Percentiles rank a stretch among this genome's conserved stretches.
Evolutionary conservation across 768 basidiomycete species (phyloP).

Genomic region (Mycena chlorophos): DNA sequence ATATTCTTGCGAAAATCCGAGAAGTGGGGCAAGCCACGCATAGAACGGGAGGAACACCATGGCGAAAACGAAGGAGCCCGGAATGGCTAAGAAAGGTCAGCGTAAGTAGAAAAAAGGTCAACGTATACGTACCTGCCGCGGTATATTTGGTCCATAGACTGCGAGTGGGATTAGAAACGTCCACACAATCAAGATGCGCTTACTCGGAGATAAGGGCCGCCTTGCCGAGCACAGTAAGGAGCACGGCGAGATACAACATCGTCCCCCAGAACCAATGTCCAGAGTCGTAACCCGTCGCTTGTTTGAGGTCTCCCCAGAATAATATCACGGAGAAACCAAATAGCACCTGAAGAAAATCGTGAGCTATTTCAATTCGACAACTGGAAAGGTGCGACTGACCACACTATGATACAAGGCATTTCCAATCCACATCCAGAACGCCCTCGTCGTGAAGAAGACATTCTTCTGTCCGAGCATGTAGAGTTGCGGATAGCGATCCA

Average conservation of each 20-base stretch:
- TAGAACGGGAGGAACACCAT: slow-evolving; percentile 94
- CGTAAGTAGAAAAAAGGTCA: neutral
- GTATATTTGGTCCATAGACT: slow-evolving; percentile 99
- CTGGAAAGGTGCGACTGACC: slow-evolving; percentile 43
- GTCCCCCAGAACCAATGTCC: slow-evolving; percentile 99
- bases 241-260: slow-evolving; percentile 88
- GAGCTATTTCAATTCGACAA: neutral
- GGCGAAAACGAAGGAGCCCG: slow-evolving; percentile 95
- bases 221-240: slow-evolving; percentile 95
- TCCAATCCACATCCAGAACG: slow-evolving; percentile 90
- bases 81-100: slow-evolving; percentile 65
- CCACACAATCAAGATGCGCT: slow-evolving; percentile 32
- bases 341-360: slow-evolving; percentile 55
- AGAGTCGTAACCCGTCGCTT: slow-evolving; percentile 74
- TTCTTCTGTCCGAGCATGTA: slow-evolving; percentile 95
- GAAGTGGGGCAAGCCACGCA: slow-evolving; percentile 77
- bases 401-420: slow-evolving; percentile 91
- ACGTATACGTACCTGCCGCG: slow-evolving; percentile 68
- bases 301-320: slow-evolving; percentile 92
- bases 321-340: slow-evolving; percentile 87
- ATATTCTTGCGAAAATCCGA: slow-evolving; percentile 91
- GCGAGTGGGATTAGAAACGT: slow-evolving; percentile 8
- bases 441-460: slow-evolving; percentile 85
- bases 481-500: slow-evolving; percentile 95
- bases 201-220: slow-evolving; percentile 97